Percentiles rank a stretch among this genome's conserved stretches.
Conservation (phyloP, 371 early-diverging fungal species). For the Blyttiomyces sp. region DNA sequence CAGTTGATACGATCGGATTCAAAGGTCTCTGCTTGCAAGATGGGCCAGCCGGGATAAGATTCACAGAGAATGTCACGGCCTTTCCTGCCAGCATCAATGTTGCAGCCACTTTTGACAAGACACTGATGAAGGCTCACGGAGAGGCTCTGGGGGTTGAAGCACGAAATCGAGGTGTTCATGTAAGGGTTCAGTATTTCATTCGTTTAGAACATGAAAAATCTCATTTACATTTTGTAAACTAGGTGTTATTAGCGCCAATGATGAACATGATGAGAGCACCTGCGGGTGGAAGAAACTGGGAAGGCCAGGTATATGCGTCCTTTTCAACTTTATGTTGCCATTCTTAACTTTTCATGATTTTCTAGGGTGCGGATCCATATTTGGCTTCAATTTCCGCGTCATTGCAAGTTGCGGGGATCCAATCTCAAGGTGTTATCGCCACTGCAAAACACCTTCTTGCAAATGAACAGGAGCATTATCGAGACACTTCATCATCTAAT, state of each 20-base stretch:
- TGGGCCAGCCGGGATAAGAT: constrained; percentile 51
- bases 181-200: not conserved
- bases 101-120: constrained; percentile 58
- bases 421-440: constrained; percentile 42
- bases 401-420: constrained; percentile 27
- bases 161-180: constrained; percentile 35
- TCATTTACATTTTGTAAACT: not conserved
- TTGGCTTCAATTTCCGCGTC: constrained; percentile 31
- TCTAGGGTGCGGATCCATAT: constrained; percentile 61
- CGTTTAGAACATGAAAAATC: not conserved
- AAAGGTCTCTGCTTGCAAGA: constrained; percentile 57
- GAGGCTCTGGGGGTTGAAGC: constrained; percentile 52
- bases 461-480: constrained; percentile 45
- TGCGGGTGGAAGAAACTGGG: constrained; percentile 59
- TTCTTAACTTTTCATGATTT: no score
- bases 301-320: no score
- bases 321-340: no score
- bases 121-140: constrained; percentile 46
- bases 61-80: constrained; percentile 37
- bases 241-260: constrained; percentile 47
- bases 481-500: not conserved
- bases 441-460: constrained; percentile 51
- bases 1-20: constrained; percentile 25
- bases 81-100: constrained; percentile 47
- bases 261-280: constrained; percentile 54